Conservation (phyloP, 371 early-diverging fungal genomes). For the Blakeslea trispora region DNA sequence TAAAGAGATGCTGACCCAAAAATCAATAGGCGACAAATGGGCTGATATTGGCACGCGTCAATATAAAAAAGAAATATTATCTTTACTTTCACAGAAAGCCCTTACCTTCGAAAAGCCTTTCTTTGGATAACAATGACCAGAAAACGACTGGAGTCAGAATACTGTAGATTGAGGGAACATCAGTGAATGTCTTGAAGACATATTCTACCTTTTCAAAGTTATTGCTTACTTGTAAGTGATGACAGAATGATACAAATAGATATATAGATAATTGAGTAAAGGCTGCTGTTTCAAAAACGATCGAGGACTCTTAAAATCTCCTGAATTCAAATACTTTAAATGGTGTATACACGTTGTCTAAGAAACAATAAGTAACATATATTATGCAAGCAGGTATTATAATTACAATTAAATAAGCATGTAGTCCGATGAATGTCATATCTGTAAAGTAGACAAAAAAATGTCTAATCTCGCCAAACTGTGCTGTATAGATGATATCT, state of each 20-base stretch:
- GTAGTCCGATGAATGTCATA: conserved; percentile 55
- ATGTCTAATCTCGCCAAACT: not conserved
- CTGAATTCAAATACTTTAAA: conserved; percentile 30
- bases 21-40: conserved; percentile 17
- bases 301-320: conserved; percentile 7
- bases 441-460: conserved; percentile 55
- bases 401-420: conserved; percentile 52
- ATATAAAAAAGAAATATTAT: not conserved
- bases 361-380: not conserved
- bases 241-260: conserved; percentile 44
- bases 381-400: not conserved
- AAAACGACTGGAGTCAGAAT: conserved; percentile 60
- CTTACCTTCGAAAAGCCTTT: conserved; percentile 1
- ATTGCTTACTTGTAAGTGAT: conserved; percentile 46
- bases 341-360: conserved; percentile 32
- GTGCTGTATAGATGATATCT: conserved; percentile 33
- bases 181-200: not conserved
- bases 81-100: no score
- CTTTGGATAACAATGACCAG: conserved; percentile 41
- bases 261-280: conserved; percentile 45
- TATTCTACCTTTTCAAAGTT: not conserved
- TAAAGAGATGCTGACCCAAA: conserved; percentile 53
- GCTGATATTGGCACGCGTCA: no score
- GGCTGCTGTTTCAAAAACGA: conserved; percentile 39
- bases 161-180: conserved; percentile 16